phyloP scores from a whole-genome alignment of 495 filamentous ascomycete genomes.

The Neurospora tetraspora region DNA sequence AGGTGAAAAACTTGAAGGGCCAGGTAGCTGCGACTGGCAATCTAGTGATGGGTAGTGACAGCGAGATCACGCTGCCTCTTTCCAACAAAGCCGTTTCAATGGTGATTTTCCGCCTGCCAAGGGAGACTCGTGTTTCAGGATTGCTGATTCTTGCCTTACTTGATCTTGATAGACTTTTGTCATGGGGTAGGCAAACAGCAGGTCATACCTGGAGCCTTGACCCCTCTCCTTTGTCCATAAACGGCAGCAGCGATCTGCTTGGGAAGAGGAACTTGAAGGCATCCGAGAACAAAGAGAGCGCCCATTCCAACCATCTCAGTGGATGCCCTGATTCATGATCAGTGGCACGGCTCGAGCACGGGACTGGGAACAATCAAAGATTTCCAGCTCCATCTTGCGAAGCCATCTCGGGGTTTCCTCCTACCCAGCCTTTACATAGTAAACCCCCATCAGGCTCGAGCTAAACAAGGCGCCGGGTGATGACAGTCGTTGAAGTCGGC shows the following conservation, averaged over 20 bases:
- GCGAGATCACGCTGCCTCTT: background rate
- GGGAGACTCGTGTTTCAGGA: background rate
- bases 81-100: background rate
- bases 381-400: background rate
- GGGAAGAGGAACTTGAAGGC: background rate
- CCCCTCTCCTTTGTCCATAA: background rate
- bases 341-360: background rate
- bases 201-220: background rate
- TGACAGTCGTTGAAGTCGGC: background rate
- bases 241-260: background rate
- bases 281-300: background rate
- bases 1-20: background rate
- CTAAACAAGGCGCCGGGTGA: background rate
- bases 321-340: background rate
- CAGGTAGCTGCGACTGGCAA: background rate
- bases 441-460: background rate
- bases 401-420: background rate
- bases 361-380: background rate
- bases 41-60: background rate
- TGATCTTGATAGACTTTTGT: background rate
- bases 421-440: background rate
- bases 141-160: background rate
- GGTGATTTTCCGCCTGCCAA: background rate
- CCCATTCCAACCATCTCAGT: background rate
- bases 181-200: background rate